Evolutionary conservation across 2,329 filamentous ascomycete species (phyloP).

Genomic region (Paracorniculantispora psalliotae): DNA sequence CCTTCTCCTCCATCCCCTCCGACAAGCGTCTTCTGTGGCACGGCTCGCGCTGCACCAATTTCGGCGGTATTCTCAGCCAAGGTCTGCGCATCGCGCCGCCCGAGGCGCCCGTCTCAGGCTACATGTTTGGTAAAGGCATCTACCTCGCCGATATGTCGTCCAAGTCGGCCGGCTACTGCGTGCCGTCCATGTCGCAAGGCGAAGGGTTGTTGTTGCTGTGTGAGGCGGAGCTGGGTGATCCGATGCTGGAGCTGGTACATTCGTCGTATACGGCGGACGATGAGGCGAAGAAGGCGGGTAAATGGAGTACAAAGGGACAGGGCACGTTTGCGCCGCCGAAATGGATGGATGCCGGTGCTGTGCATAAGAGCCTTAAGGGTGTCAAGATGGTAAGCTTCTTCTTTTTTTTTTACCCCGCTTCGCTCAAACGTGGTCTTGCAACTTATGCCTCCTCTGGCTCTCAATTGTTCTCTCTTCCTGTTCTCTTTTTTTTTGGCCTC

Average conservation of each 20-base stretch:
- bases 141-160: slow-evolving; percentile 82
- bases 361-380: slow-evolving; percentile 61
- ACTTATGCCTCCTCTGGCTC: no score
- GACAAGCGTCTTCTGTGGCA: slow-evolving; percentile 82
- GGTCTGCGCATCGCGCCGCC: slow-evolving; percentile 86
- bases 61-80: slow-evolving; percentile 79
- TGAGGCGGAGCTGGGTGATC: slow-evolving; percentile 70
- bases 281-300: slow-evolving; percentile 54
- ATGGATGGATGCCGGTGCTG: slow-evolving; percentile 70
- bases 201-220: slow-evolving; percentile 75
- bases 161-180: slow-evolving; percentile 79
- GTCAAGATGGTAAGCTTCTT: slow-evolving; percentile 61
- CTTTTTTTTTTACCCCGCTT: not conserved
- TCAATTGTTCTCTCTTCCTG: no score
- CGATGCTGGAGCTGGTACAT: slow-evolving; percentile 59
- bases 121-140: slow-evolving; percentile 89
- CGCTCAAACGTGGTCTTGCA: not conserved
- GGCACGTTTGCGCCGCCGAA: slow-evolving; percentile 57
- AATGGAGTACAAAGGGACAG: slow-evolving; percentile 65
- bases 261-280: slow-evolving; percentile 60
- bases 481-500: no score
- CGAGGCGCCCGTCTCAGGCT: slow-evolving; percentile 72
- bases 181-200: slow-evolving; percentile 53
- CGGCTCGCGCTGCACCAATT: slow-evolving; percentile 78
- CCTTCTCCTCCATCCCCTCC: slow-evolving; percentile 48